A percentile compares a stretch with the other conserved stretches of the same genome.
phyloP scores from a whole-genome alignment of 768 basidiomycete genomes.

The Podaxis sp. region DNA sequence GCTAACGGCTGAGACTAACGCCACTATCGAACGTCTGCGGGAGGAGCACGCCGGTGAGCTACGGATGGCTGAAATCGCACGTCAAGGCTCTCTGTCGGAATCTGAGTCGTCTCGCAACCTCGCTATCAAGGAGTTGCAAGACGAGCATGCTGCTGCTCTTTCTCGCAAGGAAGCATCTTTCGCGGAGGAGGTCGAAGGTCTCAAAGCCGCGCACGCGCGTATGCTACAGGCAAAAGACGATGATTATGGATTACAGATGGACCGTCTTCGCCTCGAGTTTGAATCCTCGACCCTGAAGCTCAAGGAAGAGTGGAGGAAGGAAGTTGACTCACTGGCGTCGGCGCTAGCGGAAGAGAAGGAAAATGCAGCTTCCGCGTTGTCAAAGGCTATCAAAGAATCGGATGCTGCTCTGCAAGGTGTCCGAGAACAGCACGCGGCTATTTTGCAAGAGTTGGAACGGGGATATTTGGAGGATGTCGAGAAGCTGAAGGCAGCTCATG shows the following conservation, averaged over 20 bases:
- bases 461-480: conserved; percentile 58
- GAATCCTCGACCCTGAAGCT: conserved; percentile 49
- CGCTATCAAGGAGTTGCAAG: conserved; percentile 65
- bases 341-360: conserved; percentile 46
- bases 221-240: conserved; percentile 55
- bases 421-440: conserved; percentile 54
- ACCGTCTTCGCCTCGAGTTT: conserved; percentile 63
- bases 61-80: conserved; percentile 72
- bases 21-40: conserved; percentile 65
- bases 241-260: conserved; percentile 58
- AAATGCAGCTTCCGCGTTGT: conserved; percentile 32
- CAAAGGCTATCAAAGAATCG: conserved; percentile 17
- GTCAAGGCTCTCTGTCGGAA: conserved; percentile 72
- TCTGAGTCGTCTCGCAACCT: conserved; percentile 66
- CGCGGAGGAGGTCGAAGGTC: conserved; percentile 60
- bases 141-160: conserved; percentile 69
- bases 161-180: conserved; percentile 65
- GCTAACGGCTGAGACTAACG: conserved; percentile 58
- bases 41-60: conserved; percentile 77
- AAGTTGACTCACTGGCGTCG: conserved; percentile 48
- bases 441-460: conserved; percentile 55
- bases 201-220: conserved; percentile 64
- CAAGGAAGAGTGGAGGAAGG: conserved; percentile 52
- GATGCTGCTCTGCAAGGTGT: conserved; percentile 24
- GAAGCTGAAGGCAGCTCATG: conserved; percentile 48